Base-by-base conservation (phyloP, 2,329 filamentous ascomycete genomes). In the Fusarium sarcochroum region DNA sequence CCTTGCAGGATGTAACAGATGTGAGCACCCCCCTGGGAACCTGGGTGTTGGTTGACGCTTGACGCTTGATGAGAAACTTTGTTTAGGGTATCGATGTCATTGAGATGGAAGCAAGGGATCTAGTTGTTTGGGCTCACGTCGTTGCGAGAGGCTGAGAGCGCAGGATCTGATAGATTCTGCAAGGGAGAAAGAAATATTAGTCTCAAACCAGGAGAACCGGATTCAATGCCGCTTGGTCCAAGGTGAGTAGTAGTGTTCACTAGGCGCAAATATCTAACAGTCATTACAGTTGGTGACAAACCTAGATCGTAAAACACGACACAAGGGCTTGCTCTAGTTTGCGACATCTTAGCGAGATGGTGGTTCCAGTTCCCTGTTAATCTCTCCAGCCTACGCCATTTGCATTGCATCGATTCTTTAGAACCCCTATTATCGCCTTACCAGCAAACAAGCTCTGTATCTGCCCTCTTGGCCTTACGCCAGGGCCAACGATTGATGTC, bases 1-100 rank as follows among this genome's bases (percentile, higher is more conserved):
- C 66, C 66, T 69, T 69, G 66, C 66, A 68, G 49, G 41, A 49
- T 23, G 44, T 51, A 56, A 40, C 52, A 48, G 37, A 54, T 37
- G 25, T 27, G 41, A 34, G 30, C 62, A 7, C 20, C 48, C 66
- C 66, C 60, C 56, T n/a, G n/a, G n/a, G n/a, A n/a, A 58, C 54
- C 42, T 51, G 51, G 48, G 44, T 32, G 34, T 48, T 58, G 18
- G 9, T 30, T 13, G 15, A 17, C 27, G 18, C 9, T 30, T 30
- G 27, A 11, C 27, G 27, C 15, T 23, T 41, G 38, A 15, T 23
- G 32, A 32, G 25, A 53, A 48, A 41, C 38, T 27, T 45, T 38
- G 42, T 66, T n/a, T 49, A 53, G 37, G 58, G 40, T 63, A 66
- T 23, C 40, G 46, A 42, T 38, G 23, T 41, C 25, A 40, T 20